Evolutionary conservation across 345 rosid genomes (phyloP).

Genomic region (Iberis pinnata): DNA sequence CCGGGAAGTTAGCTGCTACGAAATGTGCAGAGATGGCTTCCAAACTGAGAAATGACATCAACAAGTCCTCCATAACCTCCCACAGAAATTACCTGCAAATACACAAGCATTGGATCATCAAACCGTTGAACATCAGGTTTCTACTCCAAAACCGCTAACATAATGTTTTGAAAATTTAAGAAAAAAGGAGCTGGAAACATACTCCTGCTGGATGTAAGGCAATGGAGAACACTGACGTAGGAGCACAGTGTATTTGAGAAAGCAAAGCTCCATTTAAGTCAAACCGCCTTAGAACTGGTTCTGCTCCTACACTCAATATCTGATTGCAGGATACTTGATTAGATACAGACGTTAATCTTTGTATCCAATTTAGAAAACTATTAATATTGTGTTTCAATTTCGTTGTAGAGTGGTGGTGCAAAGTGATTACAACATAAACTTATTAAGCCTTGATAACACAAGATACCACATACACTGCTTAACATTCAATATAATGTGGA

Average conservation of each 20-base stretch:
- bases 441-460: slow-evolving; percentile 2
- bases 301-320: slow-evolving; percentile 86
- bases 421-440: slow-evolving; percentile 1
- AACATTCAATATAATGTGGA: no score
- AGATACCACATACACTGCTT: no score
- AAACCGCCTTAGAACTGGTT: slow-evolving; percentile 60
- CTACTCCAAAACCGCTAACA: slow-evolving; percentile 3
- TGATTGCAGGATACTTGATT: slow-evolving; percentile 31
- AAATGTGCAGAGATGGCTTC: slow-evolving; percentile 91
- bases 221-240: slow-evolving; percentile 71
- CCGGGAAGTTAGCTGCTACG: slow-evolving; percentile 42
- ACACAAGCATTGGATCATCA: slow-evolving; percentile 4
- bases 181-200: slow-evolving; percentile 25
- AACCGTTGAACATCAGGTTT: neutral
- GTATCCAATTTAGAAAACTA: slow-evolving; percentile 4
- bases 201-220: slow-evolving; percentile 74
- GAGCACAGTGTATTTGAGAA: slow-evolving; percentile 80
- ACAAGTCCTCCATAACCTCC: slow-evolving; percentile 94
- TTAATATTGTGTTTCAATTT: no score
- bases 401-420: no score
- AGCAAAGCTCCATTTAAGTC: slow-evolving; percentile 66
- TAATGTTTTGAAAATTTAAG: neutral
- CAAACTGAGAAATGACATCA: slow-evolving; percentile 80
- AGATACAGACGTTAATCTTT: slow-evolving; percentile 5
- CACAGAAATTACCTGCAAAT: slow-evolving; percentile 57